These are phyloP conservation scores for Panaeolus papilionaceus DNA, from an alignment of 768 basidiomycete species.

Conservation along the genomic window DNA sequence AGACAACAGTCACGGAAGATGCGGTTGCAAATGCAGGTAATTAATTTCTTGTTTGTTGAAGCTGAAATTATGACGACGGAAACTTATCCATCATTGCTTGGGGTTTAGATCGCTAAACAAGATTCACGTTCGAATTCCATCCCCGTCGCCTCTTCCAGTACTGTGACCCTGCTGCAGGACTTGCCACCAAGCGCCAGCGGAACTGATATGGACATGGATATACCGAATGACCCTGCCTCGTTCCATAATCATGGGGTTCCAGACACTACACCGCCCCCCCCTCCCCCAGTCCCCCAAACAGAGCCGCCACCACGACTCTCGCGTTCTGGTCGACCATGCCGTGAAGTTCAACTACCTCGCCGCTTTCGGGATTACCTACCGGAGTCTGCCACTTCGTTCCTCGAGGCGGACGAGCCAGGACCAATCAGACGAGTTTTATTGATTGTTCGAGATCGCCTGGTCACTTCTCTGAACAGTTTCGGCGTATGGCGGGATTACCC, in stretches of 20 bases:
- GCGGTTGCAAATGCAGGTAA: neutral
- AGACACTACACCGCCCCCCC: slow-evolving; percentile 24
- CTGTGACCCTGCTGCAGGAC: neutral
- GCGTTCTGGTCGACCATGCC: neutral
- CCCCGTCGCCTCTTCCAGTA: neutral
- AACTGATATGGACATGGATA: neutral
- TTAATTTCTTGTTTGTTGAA: neutral
- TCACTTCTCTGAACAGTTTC: slow-evolving; percentile 22
- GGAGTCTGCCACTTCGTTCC: neutral
- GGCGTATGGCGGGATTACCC: slow-evolving; percentile 30
- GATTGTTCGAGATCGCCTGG: slow-evolving; percentile 4
- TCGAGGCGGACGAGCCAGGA: neutral
- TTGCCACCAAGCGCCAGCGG: neutral
- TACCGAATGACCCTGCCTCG: slow-evolving; percentile 22
- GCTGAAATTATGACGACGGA: neutral
- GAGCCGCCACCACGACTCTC: neutral
- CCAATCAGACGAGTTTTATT: neutral
- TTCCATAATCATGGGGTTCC: slow-evolving; percentile 29
- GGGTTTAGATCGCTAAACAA: neutral
- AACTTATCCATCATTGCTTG: neutral
- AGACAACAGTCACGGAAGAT: neutral
- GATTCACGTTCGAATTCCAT: neutral
- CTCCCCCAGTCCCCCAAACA: slow-evolving; percentile 17
- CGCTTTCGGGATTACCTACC: neutral
- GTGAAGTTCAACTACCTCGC: neutral